Percentiles rank a stretch among this genome's conserved stretches.
Conservation (phyloP, 331 rosid genomes). For the Rosa hybrid region DNA sequence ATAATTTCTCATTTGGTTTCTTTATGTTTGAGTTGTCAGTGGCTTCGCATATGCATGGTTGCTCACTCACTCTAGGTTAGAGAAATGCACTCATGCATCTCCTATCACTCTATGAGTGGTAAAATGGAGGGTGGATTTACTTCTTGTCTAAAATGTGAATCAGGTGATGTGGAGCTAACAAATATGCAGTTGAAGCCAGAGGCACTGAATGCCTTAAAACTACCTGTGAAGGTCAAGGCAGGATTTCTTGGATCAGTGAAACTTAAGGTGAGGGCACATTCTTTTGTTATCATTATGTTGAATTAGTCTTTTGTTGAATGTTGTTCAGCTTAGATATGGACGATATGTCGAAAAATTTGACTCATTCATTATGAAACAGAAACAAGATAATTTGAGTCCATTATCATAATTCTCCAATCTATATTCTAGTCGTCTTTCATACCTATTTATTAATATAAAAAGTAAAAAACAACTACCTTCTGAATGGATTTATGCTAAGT, state of each 20-base stretch:
- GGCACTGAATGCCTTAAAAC: conserved; percentile 91
- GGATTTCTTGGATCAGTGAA: conserved; percentile 99
- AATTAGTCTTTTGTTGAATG: conserved; percentile 23
- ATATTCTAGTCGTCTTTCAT: not conserved
- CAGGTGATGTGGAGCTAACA: conserved; percentile 97
- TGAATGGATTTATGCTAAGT: not conserved
- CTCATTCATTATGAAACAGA: not conserved
- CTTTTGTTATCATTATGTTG: conserved; percentile 17
- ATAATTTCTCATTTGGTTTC: no score
- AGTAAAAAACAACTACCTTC: not conserved
- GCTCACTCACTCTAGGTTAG: not conserved
- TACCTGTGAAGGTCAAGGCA: conserved; percentile 98
- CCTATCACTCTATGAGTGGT: not conserved
- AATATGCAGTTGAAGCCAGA: conserved; percentile 99
- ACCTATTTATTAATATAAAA: not conserved
- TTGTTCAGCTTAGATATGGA: conserved; percentile 20
- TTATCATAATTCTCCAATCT: not conserved
- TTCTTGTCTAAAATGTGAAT: conserved; percentile 24
- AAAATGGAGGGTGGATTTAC: not conserved
- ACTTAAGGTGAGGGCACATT: conserved; percentile 62
- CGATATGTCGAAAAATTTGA: not conserved
- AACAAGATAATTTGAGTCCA: conserved; percentile 2
- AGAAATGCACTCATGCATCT: not conserved
- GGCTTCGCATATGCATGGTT: not conserved
- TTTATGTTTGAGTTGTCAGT: not conserved